Percentiles rank a stretch among this genome's conserved stretches.
These are phyloP conservation scores for Tricholoma sp. DNA, from an alignment of 768 basidiomycete species.

Conservation along the genomic window DNA sequence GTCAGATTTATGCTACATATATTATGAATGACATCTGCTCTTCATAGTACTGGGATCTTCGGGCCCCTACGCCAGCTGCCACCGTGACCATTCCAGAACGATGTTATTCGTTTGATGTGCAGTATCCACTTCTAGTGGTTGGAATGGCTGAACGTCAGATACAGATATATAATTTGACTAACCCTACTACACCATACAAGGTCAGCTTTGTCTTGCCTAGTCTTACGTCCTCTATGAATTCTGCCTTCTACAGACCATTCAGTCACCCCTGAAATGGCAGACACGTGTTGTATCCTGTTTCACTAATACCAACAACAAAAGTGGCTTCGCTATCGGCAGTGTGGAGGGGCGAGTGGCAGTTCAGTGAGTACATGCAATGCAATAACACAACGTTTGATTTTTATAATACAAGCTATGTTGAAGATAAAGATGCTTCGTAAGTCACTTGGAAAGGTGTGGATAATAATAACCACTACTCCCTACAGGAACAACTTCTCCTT, in stretches of 20 bases:
- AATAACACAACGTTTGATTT: background rate
- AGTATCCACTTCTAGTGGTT: conserved; percentile 82
- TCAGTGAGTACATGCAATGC: conserved; percentile 59
- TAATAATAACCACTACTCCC: background rate
- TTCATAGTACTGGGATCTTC: conserved; percentile 87
- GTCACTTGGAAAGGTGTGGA: conserved; percentile 8
- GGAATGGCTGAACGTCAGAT: conserved; percentile 93
- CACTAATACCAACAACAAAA: conserved; percentile 47
- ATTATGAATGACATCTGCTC: background rate
- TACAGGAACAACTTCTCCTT: conserved; percentile 79
- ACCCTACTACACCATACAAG: conserved; percentile 76
- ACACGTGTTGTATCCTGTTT: conserved; percentile 85
- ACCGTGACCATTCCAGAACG: conserved; percentile 81
- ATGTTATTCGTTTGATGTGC: conserved; percentile 83
- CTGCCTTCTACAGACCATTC: conserved; percentile 50
- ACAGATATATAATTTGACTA: conserved; percentile 81
- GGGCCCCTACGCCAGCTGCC: conserved; percentile 68
- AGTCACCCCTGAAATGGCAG: conserved; percentile 91
- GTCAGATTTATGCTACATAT: conserved; percentile 11
- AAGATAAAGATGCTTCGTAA: conserved; percentile 74
- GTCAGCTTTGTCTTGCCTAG: conserved; percentile 29
- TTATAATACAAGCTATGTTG: conserved; percentile 59
- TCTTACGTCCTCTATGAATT: background rate
- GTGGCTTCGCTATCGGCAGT: conserved; percentile 81
- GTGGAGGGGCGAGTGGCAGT: conserved; percentile 92